A percentile compares a stretch with the other conserved stretches of the same genome.
These are phyloP conservation scores for Entoloma clypeatum DNA, from an alignment of 1,284 basidiomycete species.

Conservation along the genomic window DNA sequence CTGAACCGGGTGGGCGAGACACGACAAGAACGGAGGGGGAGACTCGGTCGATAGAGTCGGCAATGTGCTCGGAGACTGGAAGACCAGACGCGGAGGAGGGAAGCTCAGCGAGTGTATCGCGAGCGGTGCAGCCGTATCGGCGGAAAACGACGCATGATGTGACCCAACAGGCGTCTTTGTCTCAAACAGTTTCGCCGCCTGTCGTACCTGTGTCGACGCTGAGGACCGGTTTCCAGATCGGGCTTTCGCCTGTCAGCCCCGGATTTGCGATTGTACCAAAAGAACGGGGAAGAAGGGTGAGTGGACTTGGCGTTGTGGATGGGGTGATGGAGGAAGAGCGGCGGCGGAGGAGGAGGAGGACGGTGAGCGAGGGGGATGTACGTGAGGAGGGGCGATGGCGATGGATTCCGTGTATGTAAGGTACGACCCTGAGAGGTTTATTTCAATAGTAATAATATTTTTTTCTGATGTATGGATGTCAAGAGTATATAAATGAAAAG, in stretches of 20 bases:
- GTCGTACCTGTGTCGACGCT: conserved; percentile 31
- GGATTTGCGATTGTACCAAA: conserved; percentile 63
- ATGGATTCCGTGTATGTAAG: conserved; percentile 15
- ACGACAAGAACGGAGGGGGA: too few relatives aligned
- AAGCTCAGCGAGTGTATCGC: too few relatives aligned
- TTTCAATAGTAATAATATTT: not conserved
- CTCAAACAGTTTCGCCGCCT: conserved; percentile 23
- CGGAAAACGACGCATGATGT: conserved; percentile 20
- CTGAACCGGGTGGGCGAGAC: not conserved
- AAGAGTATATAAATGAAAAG: too few relatives aligned
- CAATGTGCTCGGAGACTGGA: too few relatives aligned
- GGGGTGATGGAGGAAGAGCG: conserved; percentile 24
- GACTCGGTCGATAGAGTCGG: too few relatives aligned
- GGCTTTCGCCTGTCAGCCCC: conserved; percentile 67
- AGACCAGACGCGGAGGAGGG: too few relatives aligned
- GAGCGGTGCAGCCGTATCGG: conserved; percentile 2
- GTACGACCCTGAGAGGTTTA: conserved; percentile 6
- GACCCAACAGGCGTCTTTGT: not conserved
- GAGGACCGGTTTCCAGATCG: conserved; percentile 63
- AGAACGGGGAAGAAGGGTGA: conserved; percentile 44
- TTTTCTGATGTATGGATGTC: too few relatives aligned
- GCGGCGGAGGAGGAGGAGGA: conserved; percentile 39
- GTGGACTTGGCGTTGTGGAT: conserved; percentile 27
- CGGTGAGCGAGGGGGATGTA: conserved; percentile 48
- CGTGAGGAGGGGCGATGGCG: conserved; percentile 18